A percentile compares a stretch with the other conserved stretches of the same genome.
Conservation (phyloP, 805 yeast genomes). For the Ogataea glucozyma region DNA sequence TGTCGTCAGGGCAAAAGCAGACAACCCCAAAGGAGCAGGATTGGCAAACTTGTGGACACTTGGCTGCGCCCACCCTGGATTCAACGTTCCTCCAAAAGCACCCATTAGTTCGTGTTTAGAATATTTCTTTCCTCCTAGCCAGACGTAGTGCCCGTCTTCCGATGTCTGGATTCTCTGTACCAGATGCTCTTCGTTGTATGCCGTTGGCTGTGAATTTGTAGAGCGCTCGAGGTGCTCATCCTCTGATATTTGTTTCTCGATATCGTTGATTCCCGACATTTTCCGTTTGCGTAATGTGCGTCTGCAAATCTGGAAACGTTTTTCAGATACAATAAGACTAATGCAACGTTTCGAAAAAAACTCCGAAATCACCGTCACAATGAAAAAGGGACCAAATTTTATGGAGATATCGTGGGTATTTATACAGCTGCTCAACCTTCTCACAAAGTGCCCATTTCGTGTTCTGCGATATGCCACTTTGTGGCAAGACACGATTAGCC, state of each 20-base stretch:
- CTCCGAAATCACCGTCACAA: not conserved
- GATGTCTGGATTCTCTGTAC: slow-evolving; percentile 44
- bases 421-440: not conserved
- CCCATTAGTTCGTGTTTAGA: slow-evolving; percentile 55
- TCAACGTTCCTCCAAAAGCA: slow-evolving; percentile 84
- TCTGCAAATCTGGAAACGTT: too few relatives aligned
- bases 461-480: too few relatives aligned
- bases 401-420: not conserved
- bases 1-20: slow-evolving; percentile 69
- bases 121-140: slow-evolving; percentile 72
- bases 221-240: slow-evolving; percentile 18
- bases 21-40: slow-evolving; percentile 75
- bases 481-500: not conserved
- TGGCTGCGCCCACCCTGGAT: slow-evolving; percentile 64
- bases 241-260: slow-evolving; percentile 25
- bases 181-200: slow-evolving; percentile 18
- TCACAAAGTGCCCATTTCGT: not conserved
- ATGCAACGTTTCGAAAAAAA: too few relatives aligned
- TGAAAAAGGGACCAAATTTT: too few relatives aligned
- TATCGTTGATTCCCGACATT: slow-evolving; percentile 13
- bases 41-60: slow-evolving; percentile 65
- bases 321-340: too few relatives aligned
- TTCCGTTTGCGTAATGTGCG: not conserved
- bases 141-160: slow-evolving; percentile 61
- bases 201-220: slow-evolving; percentile 25